Evolutionary conservation across 2,329 filamentous ascomycete genomes (phyloP), one percentile per base, ranked within the genome.

Genomic region (Sclerotinia glacialis): DNA sequence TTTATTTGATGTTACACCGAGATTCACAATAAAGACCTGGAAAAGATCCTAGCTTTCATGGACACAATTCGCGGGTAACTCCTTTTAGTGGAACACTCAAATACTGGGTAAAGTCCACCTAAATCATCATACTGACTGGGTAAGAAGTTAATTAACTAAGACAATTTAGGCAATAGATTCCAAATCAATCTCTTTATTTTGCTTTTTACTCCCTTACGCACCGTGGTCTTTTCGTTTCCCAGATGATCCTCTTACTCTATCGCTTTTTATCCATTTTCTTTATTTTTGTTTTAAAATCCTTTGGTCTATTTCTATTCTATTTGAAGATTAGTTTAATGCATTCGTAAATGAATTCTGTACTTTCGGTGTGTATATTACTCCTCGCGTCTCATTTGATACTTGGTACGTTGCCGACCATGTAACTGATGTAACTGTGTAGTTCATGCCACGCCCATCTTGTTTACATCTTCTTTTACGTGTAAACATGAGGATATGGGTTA

Each of bases 361-460:
- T 54, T 49, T 54, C 52, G 8, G 28, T 47, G 16, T 11, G 28
- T 23, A 60, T 18, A 37, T 16, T 11, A 34, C 56, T 60, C 56
- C 56, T 60, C 56, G 56, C 56, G 16, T 60, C 42, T 59, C 5
- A 37, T 59, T 60, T 34, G 44, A 47, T 34, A 18, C 34, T 60
- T 47, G 26, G 21, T 60, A 23, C 28, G 11, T 59, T 34, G 42
- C 44, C 42, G 9, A 23, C 44, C 37, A 60, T 8, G 21, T 47
- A 34, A 23, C 56, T 34, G 49, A 49, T 47, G 42, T 47, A 18
- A 18, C 40, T 46, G 37, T 47, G 26, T 59, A 47, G 56, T n/a
- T 34, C 40, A 28, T 55, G 23, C 54, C 54, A 12, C 11, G 28
- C 42, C 42, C 56, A 59, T 47, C 21, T 34, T n/a, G 14, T 47